Evolutionary conservation across 768 basidiomycete genomes (phyloP).

Genomic region (Paxillus ammoniavirescens): DNA sequence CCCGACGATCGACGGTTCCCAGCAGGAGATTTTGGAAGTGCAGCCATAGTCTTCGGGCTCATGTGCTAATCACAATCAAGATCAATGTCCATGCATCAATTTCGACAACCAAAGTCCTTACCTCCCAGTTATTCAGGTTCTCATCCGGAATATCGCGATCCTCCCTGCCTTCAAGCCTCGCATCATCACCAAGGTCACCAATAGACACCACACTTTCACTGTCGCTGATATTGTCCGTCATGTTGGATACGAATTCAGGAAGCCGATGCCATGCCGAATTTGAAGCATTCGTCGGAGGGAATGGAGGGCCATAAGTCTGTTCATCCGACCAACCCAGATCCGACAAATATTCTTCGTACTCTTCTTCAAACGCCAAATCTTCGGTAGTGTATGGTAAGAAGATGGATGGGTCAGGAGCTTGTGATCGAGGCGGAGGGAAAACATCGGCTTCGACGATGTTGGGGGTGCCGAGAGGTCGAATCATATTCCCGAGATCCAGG

Average conservation of each 20-base stretch:
- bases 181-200: slow-evolving; percentile 82
- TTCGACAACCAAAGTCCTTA: slow-evolving; percentile 34
- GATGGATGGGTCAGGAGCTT: slow-evolving; percentile 77
- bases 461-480: slow-evolving; percentile 73
- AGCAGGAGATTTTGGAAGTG: slow-evolving; percentile 88
- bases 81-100: background rate
- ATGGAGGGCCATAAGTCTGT: slow-evolving; percentile 41
- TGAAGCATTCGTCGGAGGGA: slow-evolving; percentile 25
- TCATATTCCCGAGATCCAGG: slow-evolving; percentile 69
- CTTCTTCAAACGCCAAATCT: slow-evolving; percentile 92
- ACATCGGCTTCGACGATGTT: slow-evolving; percentile 85
- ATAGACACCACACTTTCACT: slow-evolving; percentile 92
- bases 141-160: slow-evolving; percentile 67
- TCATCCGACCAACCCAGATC: slow-evolving; percentile 77
- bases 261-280: slow-evolving; percentile 81
- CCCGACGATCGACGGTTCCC: slow-evolving; percentile 80
- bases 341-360: slow-evolving; percentile 95
- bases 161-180: slow-evolving; percentile 63
- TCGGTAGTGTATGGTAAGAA: slow-evolving; percentile 92
- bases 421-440: slow-evolving; percentile 90
- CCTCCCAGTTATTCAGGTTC: slow-evolving; percentile 96
- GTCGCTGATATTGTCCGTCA: slow-evolving; percentile 89
- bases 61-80: slow-evolving; percentile 61
- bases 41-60: slow-evolving; percentile 94
- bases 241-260: slow-evolving; percentile 74